phyloP scores from a whole-genome alignment of 352 stramenopile species.

The Phytophthora pseudosyringae region DNA sequence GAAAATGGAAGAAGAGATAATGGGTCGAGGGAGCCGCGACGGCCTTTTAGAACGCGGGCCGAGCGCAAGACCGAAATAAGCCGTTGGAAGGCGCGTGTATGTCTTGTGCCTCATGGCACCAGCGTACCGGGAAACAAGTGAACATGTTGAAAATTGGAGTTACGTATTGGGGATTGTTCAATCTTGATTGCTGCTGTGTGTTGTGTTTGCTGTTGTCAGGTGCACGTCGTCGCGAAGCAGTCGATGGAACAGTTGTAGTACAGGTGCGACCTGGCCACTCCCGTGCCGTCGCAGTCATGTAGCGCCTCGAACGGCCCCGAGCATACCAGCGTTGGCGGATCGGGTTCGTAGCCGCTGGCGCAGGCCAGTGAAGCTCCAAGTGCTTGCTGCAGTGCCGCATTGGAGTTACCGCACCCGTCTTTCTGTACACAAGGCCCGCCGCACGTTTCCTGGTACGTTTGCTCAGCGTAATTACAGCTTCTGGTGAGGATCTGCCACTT shows the following conservation, averaged over 20 bases:
- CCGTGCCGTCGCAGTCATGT: slow-evolving; percentile 56
- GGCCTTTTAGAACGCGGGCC: slow-evolving; percentile 44
- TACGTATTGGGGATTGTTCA: slow-evolving; percentile 15
- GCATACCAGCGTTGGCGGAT: slow-evolving; percentile 55
- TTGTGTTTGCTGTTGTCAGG: slow-evolving; percentile 30
- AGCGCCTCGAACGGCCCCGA: slow-evolving; percentile 53
- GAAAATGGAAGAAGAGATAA: slow-evolving; percentile 29
- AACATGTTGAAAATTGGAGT: slow-evolving; percentile 51
- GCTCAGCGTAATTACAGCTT: slow-evolving; percentile 56
- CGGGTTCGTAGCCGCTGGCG: slow-evolving; percentile 47
- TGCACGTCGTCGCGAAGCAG: slow-evolving; percentile 61
- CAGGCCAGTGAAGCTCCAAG: slow-evolving; percentile 40
- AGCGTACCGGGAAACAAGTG: slow-evolving; percentile 46
- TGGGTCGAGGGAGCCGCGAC: slow-evolving; percentile 32
- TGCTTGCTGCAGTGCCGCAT: slow-evolving; percentile 47
- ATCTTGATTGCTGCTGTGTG: slow-evolving; percentile 8
- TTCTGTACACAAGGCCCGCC: slow-evolving; percentile 40
- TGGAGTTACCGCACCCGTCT: slow-evolving; percentile 62
- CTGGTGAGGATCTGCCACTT: slow-evolving; percentile 74
- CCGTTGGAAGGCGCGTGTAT: slow-evolving; percentile 32
- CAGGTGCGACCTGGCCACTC: slow-evolving; percentile 41
- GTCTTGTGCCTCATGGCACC: slow-evolving; percentile 30
- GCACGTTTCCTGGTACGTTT: slow-evolving; percentile 56
- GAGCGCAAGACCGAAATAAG: slow-evolving; percentile 32
- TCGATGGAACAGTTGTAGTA: slow-evolving; percentile 70